Conservation (phyloP, 2,329 filamentous ascomycete species). For the Stagonosporopsis chrysanthemi region DNA sequence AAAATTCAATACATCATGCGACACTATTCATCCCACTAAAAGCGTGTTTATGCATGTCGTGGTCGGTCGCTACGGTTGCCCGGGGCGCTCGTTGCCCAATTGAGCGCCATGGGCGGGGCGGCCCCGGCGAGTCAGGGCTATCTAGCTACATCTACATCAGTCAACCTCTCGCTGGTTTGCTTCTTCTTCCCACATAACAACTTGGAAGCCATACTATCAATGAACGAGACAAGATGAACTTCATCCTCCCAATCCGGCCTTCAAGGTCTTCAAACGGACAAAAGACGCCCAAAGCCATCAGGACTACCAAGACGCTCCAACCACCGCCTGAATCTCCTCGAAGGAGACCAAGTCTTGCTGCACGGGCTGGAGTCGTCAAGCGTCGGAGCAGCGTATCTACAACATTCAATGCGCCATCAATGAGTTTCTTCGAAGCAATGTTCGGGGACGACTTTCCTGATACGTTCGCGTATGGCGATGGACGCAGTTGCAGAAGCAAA, state of each 20-base stretch:
- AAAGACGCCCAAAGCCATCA: conserved; percentile 1
- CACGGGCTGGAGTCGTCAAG: conserved; percentile 33
- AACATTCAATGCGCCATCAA: conserved; percentile 30
- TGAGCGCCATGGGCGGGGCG: conserved; percentile 11
- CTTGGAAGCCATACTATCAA: neutral
- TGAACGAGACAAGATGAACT: conserved; percentile 9
- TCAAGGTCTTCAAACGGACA: conserved; percentile 2
- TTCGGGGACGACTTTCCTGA: conserved; percentile 39
- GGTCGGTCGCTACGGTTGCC: conserved; percentile 6
- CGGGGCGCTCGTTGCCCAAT: neutral
- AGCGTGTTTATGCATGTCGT: neutral
- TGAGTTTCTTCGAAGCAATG: conserved; percentile 34
- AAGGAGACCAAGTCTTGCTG: conserved; percentile 32
- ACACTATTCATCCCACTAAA: neutral
- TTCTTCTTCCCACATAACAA: conserved; percentile 5
- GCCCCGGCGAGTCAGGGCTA: conserved; percentile 16
- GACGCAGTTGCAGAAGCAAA: conserved; percentile 18
- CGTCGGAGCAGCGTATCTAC: conserved; percentile 28
- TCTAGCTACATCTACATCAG: conserved; percentile 14
- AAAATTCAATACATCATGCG: neutral
- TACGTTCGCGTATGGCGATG: conserved; percentile 23
- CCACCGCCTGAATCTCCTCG: conserved; percentile 30
- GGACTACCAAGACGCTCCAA: conserved; percentile 1
- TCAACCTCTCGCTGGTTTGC: conserved; percentile 13
- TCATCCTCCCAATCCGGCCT: conserved; percentile 18